A percentile compares a stretch with the other conserved stretches of the same genome.
phyloP scores from a whole-genome alignment of 768 basidiomycete species.

The Plicaturopsis crispa region DNA sequence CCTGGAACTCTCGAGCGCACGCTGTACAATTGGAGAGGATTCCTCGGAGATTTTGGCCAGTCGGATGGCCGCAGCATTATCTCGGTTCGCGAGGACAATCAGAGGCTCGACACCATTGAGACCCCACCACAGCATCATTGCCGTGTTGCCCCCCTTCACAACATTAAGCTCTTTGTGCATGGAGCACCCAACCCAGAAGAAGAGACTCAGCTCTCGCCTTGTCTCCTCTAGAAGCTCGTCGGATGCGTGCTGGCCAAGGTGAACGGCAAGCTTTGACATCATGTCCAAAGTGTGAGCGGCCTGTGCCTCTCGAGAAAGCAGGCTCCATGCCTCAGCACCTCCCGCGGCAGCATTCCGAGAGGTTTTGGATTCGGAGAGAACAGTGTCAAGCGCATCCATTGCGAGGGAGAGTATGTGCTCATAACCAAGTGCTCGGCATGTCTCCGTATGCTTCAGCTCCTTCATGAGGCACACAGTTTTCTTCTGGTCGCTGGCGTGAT shows the following conservation, averaged over 20 bases:
- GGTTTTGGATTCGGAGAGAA: no score
- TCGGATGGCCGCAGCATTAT: conserved; percentile 17
- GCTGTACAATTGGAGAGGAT: conserved; percentile 6
- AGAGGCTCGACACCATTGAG: no score
- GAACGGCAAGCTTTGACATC: background rate
- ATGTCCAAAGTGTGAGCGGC: no score
- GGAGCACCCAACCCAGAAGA: conserved; percentile 14
- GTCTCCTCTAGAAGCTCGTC: conserved; percentile 6
- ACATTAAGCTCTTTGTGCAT: conserved; percentile 20
- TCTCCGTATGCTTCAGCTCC: no score
- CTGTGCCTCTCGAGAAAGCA: no score
- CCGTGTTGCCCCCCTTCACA: conserved; percentile 10
- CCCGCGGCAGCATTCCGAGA: no score
- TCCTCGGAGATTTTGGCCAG: no score
- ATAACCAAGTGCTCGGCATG: no score
- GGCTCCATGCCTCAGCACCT: no score
- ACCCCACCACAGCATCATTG: no score
- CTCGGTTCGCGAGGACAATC: conserved; percentile 20
- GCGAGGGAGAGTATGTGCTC: no score
- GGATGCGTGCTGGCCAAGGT: conserved; percentile 7
- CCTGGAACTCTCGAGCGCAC: conserved; percentile 12
- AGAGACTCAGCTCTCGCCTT: conserved; percentile 6
- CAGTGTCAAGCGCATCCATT: no score
- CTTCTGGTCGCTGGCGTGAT: conserved; percentile 5
- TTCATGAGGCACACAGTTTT: background rate